Evolutionary conservation across 805 yeast genomes (phyloP).

Genomic region (Kazachstania bromeliacearum): DNA sequence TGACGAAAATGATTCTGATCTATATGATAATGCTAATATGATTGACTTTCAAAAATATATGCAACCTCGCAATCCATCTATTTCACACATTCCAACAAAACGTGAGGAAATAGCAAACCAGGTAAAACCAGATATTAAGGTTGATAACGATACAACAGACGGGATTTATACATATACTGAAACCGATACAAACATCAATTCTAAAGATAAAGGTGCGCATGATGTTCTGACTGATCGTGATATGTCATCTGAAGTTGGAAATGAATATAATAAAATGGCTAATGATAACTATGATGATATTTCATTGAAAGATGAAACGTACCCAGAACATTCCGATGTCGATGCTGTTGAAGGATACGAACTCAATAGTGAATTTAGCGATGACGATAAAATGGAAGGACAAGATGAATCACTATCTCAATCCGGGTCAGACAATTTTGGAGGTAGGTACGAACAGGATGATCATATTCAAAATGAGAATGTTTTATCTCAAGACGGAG

Average conservation of each 20-base stretch:
- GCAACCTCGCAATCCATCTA: slow-evolving; percentile 1
- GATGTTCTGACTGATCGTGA: too few relatives aligned
- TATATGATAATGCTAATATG: not conserved
- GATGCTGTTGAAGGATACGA: not conserved
- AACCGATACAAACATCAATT: too few relatives aligned
- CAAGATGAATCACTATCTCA: not conserved
- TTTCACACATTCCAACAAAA: not conserved
- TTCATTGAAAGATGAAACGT: too few relatives aligned
- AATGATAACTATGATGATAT: too few relatives aligned
- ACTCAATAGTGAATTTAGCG: not conserved
- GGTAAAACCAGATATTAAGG: not conserved
- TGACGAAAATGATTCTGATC: not conserved
- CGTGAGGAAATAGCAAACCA: not conserved
- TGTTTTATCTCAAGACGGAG: not conserved
- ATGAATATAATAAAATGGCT: too few relatives aligned
- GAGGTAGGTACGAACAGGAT: not conserved
- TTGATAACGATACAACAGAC: not conserved
- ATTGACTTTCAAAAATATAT: slow-evolving; percentile 2
- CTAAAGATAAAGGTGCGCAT: too few relatives aligned
- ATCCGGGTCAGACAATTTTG: not conserved
- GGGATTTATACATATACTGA: not conserved
- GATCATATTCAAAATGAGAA: not conserved
- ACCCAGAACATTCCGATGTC: too few relatives aligned
- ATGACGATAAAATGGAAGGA: not conserved
- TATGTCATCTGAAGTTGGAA: too few relatives aligned